phyloP scores from a whole-genome alignment of 1,284 basidiomycete species.

The Leccinum solheimii region DNA sequence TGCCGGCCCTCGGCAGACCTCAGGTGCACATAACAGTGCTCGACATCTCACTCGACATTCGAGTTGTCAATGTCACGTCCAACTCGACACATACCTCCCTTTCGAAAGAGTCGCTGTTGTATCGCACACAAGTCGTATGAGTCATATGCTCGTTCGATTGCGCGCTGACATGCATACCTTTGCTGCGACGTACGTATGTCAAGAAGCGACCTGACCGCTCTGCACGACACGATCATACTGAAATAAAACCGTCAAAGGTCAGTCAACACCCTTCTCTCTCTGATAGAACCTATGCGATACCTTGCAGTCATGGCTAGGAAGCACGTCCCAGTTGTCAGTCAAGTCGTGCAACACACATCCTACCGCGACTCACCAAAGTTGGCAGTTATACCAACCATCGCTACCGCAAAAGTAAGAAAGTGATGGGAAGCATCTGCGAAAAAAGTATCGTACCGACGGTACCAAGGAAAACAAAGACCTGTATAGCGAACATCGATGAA shows the following conservation, averaged over 20 bases:
- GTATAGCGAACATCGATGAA: neutral
- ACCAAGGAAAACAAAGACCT: constrained; percentile 15
- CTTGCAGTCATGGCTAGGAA: constrained; percentile 11
- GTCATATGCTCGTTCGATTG: neutral
- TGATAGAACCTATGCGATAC: neutral
- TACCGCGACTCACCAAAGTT: constrained; percentile 13
- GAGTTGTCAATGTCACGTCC: neutral
- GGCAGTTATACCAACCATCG: constrained; percentile 12
- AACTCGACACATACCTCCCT: neutral
- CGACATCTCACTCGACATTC: neutral
- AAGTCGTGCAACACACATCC: neutral
- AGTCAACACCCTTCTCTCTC: neutral
- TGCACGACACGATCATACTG: neutral
- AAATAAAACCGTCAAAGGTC: neutral
- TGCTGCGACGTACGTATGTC: neutral
- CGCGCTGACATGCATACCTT: neutral
- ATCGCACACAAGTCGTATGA: neutral
- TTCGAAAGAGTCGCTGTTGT: neutral
- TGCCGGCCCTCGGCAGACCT: neutral
- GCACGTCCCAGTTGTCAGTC: constrained; percentile 1
- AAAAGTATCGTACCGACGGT: constrained; percentile 3
- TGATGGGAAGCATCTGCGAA: neutral
- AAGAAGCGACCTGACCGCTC: neutral
- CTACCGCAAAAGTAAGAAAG: constrained; percentile 1
- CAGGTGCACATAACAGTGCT: neutral